A percentile compares a stretch with the other conserved stretches of the same genome.
Evolutionary conservation across 2,329 filamentous ascomycete species (phyloP).

Genomic region (Alternaria ethzedia): DNA sequence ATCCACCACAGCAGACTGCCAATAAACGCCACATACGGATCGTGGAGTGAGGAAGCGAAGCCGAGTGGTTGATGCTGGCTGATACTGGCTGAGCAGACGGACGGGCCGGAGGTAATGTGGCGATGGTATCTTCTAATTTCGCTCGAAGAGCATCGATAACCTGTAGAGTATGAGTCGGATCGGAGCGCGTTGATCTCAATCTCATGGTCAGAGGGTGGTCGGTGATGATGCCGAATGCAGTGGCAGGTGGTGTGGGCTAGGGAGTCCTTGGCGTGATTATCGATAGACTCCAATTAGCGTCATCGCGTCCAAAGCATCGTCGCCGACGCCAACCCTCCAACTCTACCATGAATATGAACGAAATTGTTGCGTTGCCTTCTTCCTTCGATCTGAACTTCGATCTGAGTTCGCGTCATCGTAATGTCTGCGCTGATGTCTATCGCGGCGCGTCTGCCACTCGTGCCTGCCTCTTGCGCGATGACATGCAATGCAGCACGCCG

Average conservation of each 20-base stretch:
- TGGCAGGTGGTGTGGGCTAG: not conserved
- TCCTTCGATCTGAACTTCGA: not conserved
- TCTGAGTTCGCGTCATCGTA: not conserved
- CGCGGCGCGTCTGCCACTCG: not conserved
- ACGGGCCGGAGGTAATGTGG: not conserved
- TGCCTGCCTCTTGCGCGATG: not conserved
- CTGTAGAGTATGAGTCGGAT: not conserved
- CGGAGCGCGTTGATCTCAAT: not conserved
- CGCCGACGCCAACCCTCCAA: not conserved
- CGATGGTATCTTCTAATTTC: not conserved
- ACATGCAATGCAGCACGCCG: not conserved
- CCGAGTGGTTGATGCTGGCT: not conserved
- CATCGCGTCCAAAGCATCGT: not conserved
- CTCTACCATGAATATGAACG: not conserved
- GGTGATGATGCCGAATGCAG: not conserved
- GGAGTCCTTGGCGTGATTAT: not conserved
- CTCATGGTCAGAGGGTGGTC: not conserved
- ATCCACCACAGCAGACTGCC: not conserved
- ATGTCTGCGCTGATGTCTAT: not conserved
- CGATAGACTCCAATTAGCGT: not conserved
- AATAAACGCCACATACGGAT: conserved; percentile 25
- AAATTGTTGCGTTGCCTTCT: not conserved
- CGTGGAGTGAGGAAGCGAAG: conserved; percentile 15
- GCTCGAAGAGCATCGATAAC: not conserved
- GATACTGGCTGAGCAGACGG: not conserved